Percentiles rank a stretch among this genome's conserved stretches.
These are phyloP conservation scores for Myxozyma lipomycoides DNA, from an alignment of 805 yeast species.

Conservation along the genomic window DNA sequence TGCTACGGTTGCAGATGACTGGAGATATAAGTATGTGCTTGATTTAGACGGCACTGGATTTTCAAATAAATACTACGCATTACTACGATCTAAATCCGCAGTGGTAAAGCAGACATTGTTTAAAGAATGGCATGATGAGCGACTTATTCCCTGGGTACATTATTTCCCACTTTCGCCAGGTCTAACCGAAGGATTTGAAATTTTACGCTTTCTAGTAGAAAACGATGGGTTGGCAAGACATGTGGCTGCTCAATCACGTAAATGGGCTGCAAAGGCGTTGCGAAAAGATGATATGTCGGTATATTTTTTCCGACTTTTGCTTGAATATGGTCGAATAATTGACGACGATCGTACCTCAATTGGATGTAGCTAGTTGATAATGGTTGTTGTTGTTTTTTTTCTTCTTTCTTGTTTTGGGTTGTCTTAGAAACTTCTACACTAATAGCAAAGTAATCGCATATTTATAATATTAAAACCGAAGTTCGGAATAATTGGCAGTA, in stretches of 20 bases:
- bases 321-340: conserved; percentile 30
- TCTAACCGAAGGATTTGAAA: conserved; percentile 26
- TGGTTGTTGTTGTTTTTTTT: background rate
- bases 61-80: conserved; percentile 28
- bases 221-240: conserved; percentile 22
- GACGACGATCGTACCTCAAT: conserved; percentile 29
- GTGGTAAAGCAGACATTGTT: conserved; percentile 29
- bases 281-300: conserved; percentile 29
- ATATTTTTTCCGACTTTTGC: conserved; percentile 27
- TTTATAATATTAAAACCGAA: too few species aligned
- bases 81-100: conserved; percentile 23
- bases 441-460: too few species aligned
- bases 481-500: too few species aligned
- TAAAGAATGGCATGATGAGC: conserved; percentile 31
- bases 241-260: conserved; percentile 22
- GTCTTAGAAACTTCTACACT: too few species aligned
- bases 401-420: background rate
- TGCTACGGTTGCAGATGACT: conserved; percentile 13
- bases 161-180: conserved; percentile 28
- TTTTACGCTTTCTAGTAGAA: conserved; percentile 16
- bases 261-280: conserved; percentile 24
- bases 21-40: conserved; percentile 26
- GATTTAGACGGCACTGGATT: conserved; percentile 31
- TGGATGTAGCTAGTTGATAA: conserved; percentile 17
- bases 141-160: conserved; percentile 31